Evolutionary conservation across 129 eudicot genomes (phyloP), one percentile per base, ranked within the genome.

Genomic region (Cynara cardunculus): DNA sequence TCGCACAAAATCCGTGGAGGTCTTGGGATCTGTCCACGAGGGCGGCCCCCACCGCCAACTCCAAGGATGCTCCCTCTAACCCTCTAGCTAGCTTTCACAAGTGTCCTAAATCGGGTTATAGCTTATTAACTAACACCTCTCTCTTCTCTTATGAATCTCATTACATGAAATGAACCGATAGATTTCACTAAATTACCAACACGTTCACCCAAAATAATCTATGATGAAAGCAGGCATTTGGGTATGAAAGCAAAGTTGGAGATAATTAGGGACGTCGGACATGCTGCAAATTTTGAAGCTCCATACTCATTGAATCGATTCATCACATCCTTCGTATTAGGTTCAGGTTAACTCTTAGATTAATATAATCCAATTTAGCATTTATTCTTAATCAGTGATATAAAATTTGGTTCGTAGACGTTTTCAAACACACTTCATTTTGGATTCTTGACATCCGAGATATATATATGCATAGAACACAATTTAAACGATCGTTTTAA

Each of bases 221-320:
- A 4, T 21, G 44, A 14, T 67, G 69, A 32, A 71, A 53, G 28
- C 77, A 82, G 85, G 73, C 85, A 82, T 82, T 69, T 82, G 77
- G 81, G 85, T 34, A 65, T 25, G 22, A 82, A 82, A 35, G 71
- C 85, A 28, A 82, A 76, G 85, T 27, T 82, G 41, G 77, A 82
- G 72, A 69, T 82, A 76, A 76, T 82, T 21, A 82, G 53, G 26
- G 72, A 70, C 41, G 81, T 82, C 1, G 85, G 85, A 3, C 85
- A 82, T 82, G 85, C 85, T 25, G 32, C 46, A 69, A 82, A 82
- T 70, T 59, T 82, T 69, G 85, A 82, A 82, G 85, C 85, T 82
- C 85, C 85, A 12, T 34, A 53, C 56, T 76, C 67, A 28, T 72
- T 82, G 25, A 82, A 82, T 69, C 53, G 49, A 32, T 82, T 28